Evolutionary conservation across 306 rosid genomes (phyloP).

Genomic region (Aeschynomene evenia): DNA sequence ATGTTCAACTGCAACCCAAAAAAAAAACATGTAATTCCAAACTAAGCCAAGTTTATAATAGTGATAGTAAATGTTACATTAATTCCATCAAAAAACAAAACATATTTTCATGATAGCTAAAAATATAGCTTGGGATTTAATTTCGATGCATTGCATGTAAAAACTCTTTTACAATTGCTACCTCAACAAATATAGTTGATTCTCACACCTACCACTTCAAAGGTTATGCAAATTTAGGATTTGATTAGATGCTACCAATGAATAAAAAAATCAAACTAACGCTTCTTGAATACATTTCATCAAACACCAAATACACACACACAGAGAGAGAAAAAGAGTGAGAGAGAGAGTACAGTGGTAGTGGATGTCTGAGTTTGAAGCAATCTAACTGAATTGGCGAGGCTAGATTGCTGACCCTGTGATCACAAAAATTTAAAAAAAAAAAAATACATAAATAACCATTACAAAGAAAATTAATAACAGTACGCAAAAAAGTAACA

Average conservation of each 20-base stretch:
- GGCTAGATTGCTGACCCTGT: conserved; percentile 77
- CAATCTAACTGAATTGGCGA: conserved; percentile 80
- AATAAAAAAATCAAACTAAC: no score
- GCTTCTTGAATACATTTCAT: background rate
- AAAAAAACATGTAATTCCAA: conserved; percentile 9
- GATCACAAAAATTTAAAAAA: conserved; percentile 22
- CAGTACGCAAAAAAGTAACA: background rate
- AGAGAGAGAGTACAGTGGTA: conserved; percentile 55
- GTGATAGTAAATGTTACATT: background rate
- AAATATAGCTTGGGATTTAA: background rate
- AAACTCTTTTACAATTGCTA: no score
- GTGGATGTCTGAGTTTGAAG: conserved; percentile 68
- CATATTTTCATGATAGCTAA: background rate
- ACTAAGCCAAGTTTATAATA: background rate
- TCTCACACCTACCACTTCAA: no score
- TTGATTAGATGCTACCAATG: no score
- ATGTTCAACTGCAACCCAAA: conserved; percentile 5
- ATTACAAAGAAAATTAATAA: background rate
- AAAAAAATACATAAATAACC: background rate
- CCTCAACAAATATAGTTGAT: no score
- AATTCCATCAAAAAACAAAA: background rate
- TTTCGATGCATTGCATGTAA: no score
- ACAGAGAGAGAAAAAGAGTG: background rate
- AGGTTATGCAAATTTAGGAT: no score
- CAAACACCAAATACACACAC: background rate